Percentiles rank a stretch among this genome's conserved stretches.
Evolutionary conservation across 1,139 yeast genomes (phyloP).

Genomic region (Kodamaea fungicola): DNA sequence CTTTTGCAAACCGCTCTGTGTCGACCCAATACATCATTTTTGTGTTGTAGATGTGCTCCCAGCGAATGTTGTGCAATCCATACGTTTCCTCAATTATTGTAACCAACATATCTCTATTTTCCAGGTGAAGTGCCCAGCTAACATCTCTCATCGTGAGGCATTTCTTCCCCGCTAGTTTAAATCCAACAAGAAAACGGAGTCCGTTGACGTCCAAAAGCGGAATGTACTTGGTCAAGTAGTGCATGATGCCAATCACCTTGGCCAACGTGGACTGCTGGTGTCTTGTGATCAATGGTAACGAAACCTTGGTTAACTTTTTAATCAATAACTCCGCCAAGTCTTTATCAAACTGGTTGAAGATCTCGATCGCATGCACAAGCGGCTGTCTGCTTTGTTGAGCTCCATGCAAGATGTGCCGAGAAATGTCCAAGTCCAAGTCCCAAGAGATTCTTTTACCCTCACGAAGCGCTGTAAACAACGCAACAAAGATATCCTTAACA

Average conservation of each 20-base stretch:
- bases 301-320: slow-evolving; percentile 58
- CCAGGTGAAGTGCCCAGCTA: slow-evolving; percentile 84
- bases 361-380: slow-evolving; percentile 13
- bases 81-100: slow-evolving; percentile 50
- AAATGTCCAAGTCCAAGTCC: slow-evolving; percentile 33
- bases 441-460: slow-evolving; percentile 28
- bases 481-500: slow-evolving; percentile 56
- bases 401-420: slow-evolving; percentile 13
- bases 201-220: slow-evolving; percentile 69
- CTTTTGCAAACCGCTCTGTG: slow-evolving; percentile 40
- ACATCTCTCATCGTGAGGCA: slow-evolving; percentile 74
- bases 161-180: slow-evolving; percentile 53
- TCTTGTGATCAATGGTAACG: slow-evolving; percentile 79
- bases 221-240: slow-evolving; percentile 47
- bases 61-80: slow-evolving; percentile 41
- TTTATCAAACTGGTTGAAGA: slow-evolving; percentile 39
- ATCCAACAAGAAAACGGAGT: slow-evolving; percentile 65
- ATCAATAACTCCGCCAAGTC: slow-evolving; percentile 48
- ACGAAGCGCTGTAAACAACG: slow-evolving; percentile 51
- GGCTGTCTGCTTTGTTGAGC: neutral
- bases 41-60: slow-evolving; percentile 59
- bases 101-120: slow-evolving; percentile 65
- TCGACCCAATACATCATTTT: slow-evolving; percentile 77
- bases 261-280: slow-evolving; percentile 87
- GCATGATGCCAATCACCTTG: slow-evolving; percentile 62